Base-by-base conservation (phyloP, 2,329 filamentous ascomycete species). In the Aspergillus viridinutans region DNA sequence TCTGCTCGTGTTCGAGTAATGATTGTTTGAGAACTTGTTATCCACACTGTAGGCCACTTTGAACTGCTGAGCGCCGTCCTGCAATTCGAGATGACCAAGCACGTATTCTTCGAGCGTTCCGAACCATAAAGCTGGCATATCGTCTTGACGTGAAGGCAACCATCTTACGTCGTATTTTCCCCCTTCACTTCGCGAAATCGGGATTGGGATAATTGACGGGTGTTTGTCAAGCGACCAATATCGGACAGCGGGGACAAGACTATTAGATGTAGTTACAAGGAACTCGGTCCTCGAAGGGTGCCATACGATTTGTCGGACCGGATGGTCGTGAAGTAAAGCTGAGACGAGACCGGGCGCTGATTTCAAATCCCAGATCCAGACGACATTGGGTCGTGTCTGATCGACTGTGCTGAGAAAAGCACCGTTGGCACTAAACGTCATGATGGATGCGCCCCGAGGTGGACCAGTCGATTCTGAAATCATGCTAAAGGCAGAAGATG, bases 311-410 rank as follows among this genome's bases (percentile, higher is more conserved):
- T 77, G 71, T 53, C 71, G 71, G 29, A 78, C 70, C 3, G 69
- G 66, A 42, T 76, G 70, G 49, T 77, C 76, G 51, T 78, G 76
- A 20, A 78, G 72, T 1, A 79, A 57, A 4, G 68, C 69, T n/a
- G 75, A 74, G 6, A 65, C 53, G 8, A 76, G 62, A 6, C 54
- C 62, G 2, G 69, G 64, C 0, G 65, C 62, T 3, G 50, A 55
- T 35, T 70, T 65, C 50, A 77, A 50, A 4, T 71, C 70, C 76
- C 77, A 79, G 57, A 79, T 73, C 76, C 77, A 79, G 21, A 76
- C 69, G 20, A 78, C 74, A 54, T 77, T 76, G 14, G 76, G 72
- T 7, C 72, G 69, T 23, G 66, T 65, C n/a, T 74, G 71, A 54
- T 75, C 72, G 40, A 74, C 68, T 2, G 73, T 76, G 9, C 73